Conservation (phyloP, 305 asterid genomes). For the Ilex paraguariensis region DNA sequence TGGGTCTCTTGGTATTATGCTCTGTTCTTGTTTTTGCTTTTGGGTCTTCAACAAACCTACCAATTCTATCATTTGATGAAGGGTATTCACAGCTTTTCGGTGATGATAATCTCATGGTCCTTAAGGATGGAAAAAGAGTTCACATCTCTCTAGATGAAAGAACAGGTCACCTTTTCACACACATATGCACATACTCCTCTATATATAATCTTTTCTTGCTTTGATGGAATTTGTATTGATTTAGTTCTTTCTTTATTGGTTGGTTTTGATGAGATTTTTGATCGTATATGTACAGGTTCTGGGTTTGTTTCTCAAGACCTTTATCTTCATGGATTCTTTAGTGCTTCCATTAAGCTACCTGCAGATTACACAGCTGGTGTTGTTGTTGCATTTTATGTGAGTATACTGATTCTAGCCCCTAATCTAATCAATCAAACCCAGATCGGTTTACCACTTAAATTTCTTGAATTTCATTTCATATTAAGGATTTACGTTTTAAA, state of each 20-base stretch:
- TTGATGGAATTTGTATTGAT: no score
- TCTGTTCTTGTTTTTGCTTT: constrained; percentile 30
- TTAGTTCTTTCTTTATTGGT: not conserved
- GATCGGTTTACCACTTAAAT: not conserved
- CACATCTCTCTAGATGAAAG: constrained; percentile 66
- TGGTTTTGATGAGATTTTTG: not conserved
- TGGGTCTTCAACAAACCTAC: constrained; percentile 61
- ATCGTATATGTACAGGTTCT: constrained; percentile 48
- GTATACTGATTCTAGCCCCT: constrained; percentile 16
- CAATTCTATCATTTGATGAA: constrained; percentile 70
- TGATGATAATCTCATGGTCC: constrained; percentile 64
- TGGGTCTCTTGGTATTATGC: constrained; percentile 18
- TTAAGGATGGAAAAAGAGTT: constrained; percentile 66
- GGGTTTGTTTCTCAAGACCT: constrained; percentile 88
- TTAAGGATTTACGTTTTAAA: no score
- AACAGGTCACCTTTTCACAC: constrained; percentile 41
- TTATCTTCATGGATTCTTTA: constrained; percentile 73
- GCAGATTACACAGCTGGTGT: constrained; percentile 92
- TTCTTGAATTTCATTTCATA: not conserved
- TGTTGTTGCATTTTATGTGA: constrained; percentile 88
- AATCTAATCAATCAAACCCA: not conserved
- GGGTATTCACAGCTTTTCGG: constrained; percentile 86
- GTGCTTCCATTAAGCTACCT: constrained; percentile 87
- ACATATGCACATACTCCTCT: constrained; percentile 7
- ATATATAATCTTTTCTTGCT: not conserved